Evolutionary conservation across 768 basidiomycete genomes (phyloP).

Genomic region (Leccinum uliginosum): DNA sequence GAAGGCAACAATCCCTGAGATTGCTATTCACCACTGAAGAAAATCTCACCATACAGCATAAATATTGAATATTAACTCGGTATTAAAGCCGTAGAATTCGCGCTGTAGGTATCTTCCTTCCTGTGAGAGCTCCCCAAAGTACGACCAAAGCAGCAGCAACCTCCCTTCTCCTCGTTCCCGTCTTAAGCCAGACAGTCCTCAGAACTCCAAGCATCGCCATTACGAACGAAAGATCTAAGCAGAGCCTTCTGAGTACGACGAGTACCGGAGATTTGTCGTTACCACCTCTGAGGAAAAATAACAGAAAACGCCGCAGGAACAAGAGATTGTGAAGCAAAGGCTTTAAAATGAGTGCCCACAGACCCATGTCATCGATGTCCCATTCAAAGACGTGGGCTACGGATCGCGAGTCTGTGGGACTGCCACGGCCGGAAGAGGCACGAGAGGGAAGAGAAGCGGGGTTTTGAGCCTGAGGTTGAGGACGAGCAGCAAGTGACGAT

Average conservation of each 20-base stretch:
- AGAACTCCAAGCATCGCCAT: conserved; percentile 57
- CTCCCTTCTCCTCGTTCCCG: conserved; percentile 65
- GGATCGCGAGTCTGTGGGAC: conserved; percentile 34
- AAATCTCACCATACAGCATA: conserved; percentile 9
- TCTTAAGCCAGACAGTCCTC: conserved; percentile 60
- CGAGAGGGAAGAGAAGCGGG: conserved; percentile 41
- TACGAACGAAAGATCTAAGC: conserved; percentile 75
- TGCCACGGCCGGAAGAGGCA: conserved; percentile 39
- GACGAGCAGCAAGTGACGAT: conserved; percentile 29
- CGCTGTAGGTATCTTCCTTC: conserved; percentile 52
- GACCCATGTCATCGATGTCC: conserved; percentile 78
- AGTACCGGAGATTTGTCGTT: conserved; percentile 61
- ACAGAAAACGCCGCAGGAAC: conserved; percentile 44
- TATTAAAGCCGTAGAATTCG: conserved; percentile 8
- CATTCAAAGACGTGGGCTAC: conserved; percentile 37
- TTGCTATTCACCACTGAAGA: neutral
- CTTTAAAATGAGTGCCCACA: conserved; percentile 73
- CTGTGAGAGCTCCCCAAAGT: conserved; percentile 68
- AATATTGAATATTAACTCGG: conserved; percentile 5
- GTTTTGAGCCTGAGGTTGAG: conserved; percentile 32
- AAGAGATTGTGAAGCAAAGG: conserved; percentile 54
- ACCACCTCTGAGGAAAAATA: conserved; percentile 52
- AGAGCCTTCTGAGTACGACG: conserved; percentile 67
- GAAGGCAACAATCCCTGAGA: neutral
- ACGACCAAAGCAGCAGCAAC: conserved; percentile 59